Evolutionary conservation across 2,329 filamentous ascomycete genomes (phyloP), one percentile per base, ranked within the genome.

Genomic region (Alternaria panax): DNA sequence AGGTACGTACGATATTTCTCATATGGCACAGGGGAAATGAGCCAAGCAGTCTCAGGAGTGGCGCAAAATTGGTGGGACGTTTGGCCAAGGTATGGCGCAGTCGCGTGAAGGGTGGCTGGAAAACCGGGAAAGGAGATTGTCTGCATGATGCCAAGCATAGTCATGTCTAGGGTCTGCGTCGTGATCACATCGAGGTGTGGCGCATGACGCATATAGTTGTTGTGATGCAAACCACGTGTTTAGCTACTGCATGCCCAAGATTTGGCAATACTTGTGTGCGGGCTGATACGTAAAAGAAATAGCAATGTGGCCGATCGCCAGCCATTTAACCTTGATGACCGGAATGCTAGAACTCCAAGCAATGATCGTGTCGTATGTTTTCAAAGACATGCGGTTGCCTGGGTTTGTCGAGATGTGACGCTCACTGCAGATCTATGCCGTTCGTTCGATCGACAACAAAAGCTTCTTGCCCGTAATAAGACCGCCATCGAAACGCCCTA

Each of bases 201-300:
- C 59, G 59, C 55, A 60, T 60, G 59, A 61, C 51, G 46, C 46
- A 41, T 18, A 32, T 45, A 36, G 36, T 24, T 43, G 51, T 55
- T 32, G 51, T 36, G 28, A 46, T 30, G 18, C 38, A 36, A 20
- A 41, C 32, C 45, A 59, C 30, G 51, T 45, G 52, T 18, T 42
- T 45, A 38, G 50, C 50, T 48, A 22, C 28, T 20, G 45, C 45
- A n/a, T 18, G 42, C 42, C n/a, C 54, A 25, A 27, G 20, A 16
- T 14, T 32, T 28, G 42, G 24, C 24, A 34, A 45, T n/a, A 25
- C 7, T 28, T 47, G 27, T 32, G 38, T 34, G 14, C 18, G 24
- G 28, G 14, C 28, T 41, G 22, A 41, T 30, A 43, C 22, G 43
- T 40, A 42, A 58, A 47, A 42, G 18, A 20, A 25, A 25, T 16